Evolutionary conservation across 768 basidiomycete genomes (phyloP).

Genomic region (Grammothele lineata): DNA sequence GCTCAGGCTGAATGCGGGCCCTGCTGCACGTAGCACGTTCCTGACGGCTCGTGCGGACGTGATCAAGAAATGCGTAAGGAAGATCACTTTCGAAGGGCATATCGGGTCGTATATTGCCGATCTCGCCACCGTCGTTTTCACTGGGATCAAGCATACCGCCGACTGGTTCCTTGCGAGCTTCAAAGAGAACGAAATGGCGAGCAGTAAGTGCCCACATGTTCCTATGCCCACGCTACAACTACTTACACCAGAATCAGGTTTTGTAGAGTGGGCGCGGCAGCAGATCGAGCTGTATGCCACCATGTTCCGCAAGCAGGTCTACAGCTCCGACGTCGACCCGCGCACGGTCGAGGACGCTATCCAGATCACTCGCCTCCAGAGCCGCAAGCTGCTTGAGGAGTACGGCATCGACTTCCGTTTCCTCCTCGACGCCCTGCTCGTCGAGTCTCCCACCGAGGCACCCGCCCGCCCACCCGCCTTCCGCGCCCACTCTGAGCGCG

Average conservation of each 20-base stretch:
- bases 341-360: conserved; percentile 74
- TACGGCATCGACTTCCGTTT: conserved; percentile 93
- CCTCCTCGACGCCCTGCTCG: conserved; percentile 73
- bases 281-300: conserved; percentile 81
- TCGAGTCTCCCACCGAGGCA: conserved; percentile 42
- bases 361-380: conserved; percentile 73
- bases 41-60: conserved; percentile 72
- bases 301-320: conserved; percentile 89
- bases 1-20: conserved; percentile 66
- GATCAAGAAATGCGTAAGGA: conserved; percentile 72
- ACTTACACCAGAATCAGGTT: conserved; percentile 48
- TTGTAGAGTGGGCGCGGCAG: conserved; percentile 90
- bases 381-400: conserved; percentile 87
- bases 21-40: conserved; percentile 80
- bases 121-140: conserved; percentile 85
- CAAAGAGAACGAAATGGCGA: conserved; percentile 91
- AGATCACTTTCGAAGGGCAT: conserved; percentile 88
- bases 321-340: conserved; percentile 71
- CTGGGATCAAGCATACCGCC: conserved; percentile 92
- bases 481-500: conserved; percentile 24
- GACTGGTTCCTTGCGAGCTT: conserved; percentile 98
- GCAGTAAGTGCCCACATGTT: conserved; percentile 58
- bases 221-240: background rate
- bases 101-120: conserved; percentile 83
- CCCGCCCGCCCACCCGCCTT: conserved; percentile 25